Percentiles rank a stretch among this genome's conserved stretches.
Conservation (phyloP, 495 filamentous ascomycete genomes). For the Chaetomium tenue region DNA sequence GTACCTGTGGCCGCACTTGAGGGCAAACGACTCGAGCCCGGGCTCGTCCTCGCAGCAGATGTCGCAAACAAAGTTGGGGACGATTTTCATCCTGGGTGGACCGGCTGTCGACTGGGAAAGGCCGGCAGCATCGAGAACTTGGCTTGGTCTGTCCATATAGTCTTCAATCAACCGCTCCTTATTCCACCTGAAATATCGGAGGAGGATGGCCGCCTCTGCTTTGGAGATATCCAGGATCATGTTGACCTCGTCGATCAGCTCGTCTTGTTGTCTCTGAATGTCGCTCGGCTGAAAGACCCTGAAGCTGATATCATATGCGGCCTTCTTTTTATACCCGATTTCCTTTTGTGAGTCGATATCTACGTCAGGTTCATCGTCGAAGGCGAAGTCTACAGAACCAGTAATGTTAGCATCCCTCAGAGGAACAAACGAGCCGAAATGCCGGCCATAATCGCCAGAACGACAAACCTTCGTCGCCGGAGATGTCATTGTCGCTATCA, state of each 20-base stretch:
- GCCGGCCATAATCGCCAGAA: neutral
- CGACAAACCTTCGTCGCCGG: conserved; percentile 70
- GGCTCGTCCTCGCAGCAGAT: conserved; percentile 92
- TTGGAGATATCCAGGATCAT: conserved; percentile 81
- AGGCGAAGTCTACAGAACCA: conserved; percentile 59
- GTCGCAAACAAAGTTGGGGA: conserved; percentile 81
- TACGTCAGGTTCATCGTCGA: conserved; percentile 65
- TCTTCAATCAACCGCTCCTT: conserved; percentile 90
- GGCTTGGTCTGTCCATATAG: conserved; percentile 81
- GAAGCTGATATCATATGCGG: conserved; percentile 80
- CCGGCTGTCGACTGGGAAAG: conserved; percentile 64
- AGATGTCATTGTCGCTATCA: conserved; percentile 72
- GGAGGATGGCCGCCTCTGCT: conserved; percentile 82
- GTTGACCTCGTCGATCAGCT: conserved; percentile 82
- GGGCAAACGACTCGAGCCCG: conserved; percentile 82
- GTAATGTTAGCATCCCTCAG: conserved; percentile 16
- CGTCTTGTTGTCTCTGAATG: conserved; percentile 77
- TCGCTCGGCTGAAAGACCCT: conserved; percentile 75
- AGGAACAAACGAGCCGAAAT: neutral
- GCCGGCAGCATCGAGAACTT: conserved; percentile 82
- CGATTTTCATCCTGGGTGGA: conserved; percentile 62
- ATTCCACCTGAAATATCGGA: conserved; percentile 90
- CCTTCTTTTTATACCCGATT: conserved; percentile 61
- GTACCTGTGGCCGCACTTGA: conserved; percentile 95
- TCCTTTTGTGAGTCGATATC: conserved; percentile 80